phyloP scores from a whole-genome alignment of 805 yeast genomes.

The Priceomyces fermenticarens region DNA sequence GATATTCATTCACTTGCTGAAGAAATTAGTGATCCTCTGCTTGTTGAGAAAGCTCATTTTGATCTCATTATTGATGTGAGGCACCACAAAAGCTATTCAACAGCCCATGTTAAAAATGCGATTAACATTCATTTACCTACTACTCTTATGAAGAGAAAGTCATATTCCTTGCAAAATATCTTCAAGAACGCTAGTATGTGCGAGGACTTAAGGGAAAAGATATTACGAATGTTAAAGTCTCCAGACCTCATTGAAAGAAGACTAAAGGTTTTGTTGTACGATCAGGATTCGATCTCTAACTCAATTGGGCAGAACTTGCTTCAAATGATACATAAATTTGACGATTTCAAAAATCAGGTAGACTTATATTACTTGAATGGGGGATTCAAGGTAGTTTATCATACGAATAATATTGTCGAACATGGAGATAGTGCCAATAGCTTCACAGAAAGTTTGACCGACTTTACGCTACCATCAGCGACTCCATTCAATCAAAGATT shows the following conservation, averaged over 20 bases:
- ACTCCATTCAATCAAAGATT: conserved; percentile 34
- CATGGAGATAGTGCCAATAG: conserved; percentile 1
- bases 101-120: conserved; percentile 27
- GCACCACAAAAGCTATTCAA: conserved; percentile 34
- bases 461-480: conserved; percentile 41
- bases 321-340: conserved; percentile 33
- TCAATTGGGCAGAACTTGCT: conserved; percentile 24
- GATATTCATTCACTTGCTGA: too few relatives aligned
- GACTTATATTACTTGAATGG: conserved; percentile 22
- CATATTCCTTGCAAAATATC: conserved; percentile 30
- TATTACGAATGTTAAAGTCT: conserved; percentile 12
- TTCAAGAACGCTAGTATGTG: conserved; percentile 29
- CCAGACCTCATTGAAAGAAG: conserved; percentile 4
- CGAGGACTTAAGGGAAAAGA: conserved; percentile 13
- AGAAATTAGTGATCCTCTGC: too few relatives aligned
- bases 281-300: conserved; percentile 20
- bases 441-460: conserved; percentile 21
- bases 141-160: conserved; percentile 38
- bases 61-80: conserved; percentile 37
- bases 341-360: conserved; percentile 17
- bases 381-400: conserved; percentile 17
- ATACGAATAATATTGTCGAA: conserved; percentile 6
- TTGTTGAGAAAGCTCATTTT: neutral
- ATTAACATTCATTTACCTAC: conserved; percentile 43
- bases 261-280: conserved; percentile 31